Conservation (phyloP, 2,329 filamentous ascomycete species). For the Aspergillus pseudoglaucus region DNA sequence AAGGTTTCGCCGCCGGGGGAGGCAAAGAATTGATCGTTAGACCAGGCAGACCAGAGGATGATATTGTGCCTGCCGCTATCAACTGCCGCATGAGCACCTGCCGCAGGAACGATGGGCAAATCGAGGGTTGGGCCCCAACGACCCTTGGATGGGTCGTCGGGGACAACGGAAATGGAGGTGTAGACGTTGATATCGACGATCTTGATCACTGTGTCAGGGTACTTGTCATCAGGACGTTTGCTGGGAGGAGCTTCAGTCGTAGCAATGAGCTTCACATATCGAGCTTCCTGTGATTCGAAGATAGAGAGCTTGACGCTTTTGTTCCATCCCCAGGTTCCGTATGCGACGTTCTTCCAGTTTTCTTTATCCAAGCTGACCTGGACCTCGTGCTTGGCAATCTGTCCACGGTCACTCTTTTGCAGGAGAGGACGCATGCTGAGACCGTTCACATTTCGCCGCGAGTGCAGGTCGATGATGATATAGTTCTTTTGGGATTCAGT, state of each 20-base stretch:
- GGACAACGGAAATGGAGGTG: slow-evolving; percentile 6
- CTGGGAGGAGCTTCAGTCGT: slow-evolving; percentile 9
- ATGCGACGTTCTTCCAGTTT: slow-evolving; percentile 13
- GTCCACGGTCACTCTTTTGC: slow-evolving; percentile 5
- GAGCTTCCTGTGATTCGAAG: slow-evolving; percentile 10
- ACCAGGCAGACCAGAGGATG: not conserved
- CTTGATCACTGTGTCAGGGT: slow-evolving; percentile 4
- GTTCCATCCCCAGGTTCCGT: slow-evolving; percentile 16
- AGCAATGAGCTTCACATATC: slow-evolving; percentile 12
- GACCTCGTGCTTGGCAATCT: slow-evolving; percentile 13
- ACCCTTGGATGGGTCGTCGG: slow-evolving; percentile 10
- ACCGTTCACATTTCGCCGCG: slow-evolving; percentile 9
- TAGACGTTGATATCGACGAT: slow-evolving; percentile 10
- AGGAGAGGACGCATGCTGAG: slow-evolving; percentile 12
- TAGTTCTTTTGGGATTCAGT: not conserved
- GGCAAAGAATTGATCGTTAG: too few species aligned
- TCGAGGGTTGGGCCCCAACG: slow-evolving; percentile 22
- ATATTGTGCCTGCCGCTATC: slow-evolving; percentile 3
- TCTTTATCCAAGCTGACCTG: slow-evolving; percentile 4
- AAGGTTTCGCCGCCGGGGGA: too few species aligned
- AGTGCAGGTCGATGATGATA: slow-evolving; percentile 9
- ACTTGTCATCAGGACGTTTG: not conserved
- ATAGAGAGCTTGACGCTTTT: slow-evolving; percentile 14
- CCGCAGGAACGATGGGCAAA: slow-evolving; percentile 20
- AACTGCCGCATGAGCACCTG: slow-evolving; percentile 14